These are phyloP conservation scores for Forsythia suspensa DNA, from an alignment of 257 asterid species.

Conservation along the genomic window DNA sequence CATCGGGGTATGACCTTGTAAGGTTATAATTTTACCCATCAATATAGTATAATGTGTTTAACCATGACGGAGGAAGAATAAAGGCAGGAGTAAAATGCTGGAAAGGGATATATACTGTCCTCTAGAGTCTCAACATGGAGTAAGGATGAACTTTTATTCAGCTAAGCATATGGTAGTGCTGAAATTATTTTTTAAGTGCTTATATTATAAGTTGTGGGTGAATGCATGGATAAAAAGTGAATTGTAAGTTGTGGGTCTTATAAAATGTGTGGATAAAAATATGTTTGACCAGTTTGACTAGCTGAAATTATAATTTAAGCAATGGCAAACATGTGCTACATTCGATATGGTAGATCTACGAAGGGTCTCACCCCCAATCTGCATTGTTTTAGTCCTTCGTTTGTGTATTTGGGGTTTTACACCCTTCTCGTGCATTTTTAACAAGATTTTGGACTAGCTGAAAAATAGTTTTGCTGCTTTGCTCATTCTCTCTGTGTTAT, in stretches of 20 bases:
- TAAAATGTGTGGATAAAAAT: too few species aligned
- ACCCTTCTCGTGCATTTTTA: not conserved
- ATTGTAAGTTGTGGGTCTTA: too few species aligned
- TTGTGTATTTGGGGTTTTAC: not conserved
- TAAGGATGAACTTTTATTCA: not conserved
- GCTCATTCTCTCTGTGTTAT: constrained; percentile 11
- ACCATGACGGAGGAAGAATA: not conserved
- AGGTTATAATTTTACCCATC: not conserved
- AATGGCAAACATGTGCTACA: too few species aligned
- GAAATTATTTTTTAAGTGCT: too few species aligned
- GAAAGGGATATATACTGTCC: not conserved
- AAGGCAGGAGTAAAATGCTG: not conserved
- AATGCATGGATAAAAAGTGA: too few species aligned
- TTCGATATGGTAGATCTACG: not conserved
- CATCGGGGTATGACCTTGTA: not conserved
- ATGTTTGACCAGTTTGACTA: too few species aligned
- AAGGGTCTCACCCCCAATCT: not conserved
- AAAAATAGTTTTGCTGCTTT: constrained; percentile 1
- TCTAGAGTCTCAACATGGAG: not conserved
- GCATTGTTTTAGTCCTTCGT: not conserved
- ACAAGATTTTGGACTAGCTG: not conserved
- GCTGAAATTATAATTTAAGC: too few species aligned
- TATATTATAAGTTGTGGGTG: too few species aligned
- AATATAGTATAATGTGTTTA: not conserved
- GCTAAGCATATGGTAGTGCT: too few species aligned